A percentile compares a stretch with the other conserved stretches of the same genome.
Evolutionary conservation across 495 filamentous ascomycete genomes (phyloP).

Genomic region (Usnea hakonensis): DNA sequence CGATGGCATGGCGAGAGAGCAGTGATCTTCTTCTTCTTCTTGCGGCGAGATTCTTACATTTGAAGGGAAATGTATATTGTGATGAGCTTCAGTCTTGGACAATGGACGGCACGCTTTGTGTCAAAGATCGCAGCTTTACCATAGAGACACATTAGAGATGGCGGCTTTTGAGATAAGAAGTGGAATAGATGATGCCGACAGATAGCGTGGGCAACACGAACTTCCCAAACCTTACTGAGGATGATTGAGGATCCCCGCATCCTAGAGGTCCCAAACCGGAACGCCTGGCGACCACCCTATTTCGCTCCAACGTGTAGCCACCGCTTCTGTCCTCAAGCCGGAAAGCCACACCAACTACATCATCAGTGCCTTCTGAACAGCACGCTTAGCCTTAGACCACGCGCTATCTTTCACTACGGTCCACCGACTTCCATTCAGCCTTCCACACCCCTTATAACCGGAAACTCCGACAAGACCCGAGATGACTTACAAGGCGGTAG

Average conservation of each 20-base stretch:
- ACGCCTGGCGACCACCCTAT: background rate
- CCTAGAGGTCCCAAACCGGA: background rate
- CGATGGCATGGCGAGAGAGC: background rate
- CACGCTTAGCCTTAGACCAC: conserved; percentile 12
- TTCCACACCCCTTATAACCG: background rate
- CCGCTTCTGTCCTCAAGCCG: background rate
- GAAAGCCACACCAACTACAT: background rate
- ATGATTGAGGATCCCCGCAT: background rate
- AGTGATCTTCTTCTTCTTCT: background rate
- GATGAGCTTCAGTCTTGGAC: background rate
- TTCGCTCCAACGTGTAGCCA: background rate
- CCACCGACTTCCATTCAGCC: background rate
- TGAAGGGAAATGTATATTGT: background rate
- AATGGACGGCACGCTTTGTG: background rate
- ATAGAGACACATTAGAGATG: background rate
- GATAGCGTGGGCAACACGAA: background rate
- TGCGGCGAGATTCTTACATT: background rate
- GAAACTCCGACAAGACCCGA: background rate
- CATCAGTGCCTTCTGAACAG: conserved; percentile 4
- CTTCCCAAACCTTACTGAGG: background rate
- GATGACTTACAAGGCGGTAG: conserved; percentile 13
- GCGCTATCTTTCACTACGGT: conserved; percentile 11
- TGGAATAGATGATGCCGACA: background rate
- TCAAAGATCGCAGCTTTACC: background rate
- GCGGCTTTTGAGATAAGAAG: background rate